Base-by-base conservation (phyloP, 73 alveolate species). In the Halteria grandinella region DNA sequence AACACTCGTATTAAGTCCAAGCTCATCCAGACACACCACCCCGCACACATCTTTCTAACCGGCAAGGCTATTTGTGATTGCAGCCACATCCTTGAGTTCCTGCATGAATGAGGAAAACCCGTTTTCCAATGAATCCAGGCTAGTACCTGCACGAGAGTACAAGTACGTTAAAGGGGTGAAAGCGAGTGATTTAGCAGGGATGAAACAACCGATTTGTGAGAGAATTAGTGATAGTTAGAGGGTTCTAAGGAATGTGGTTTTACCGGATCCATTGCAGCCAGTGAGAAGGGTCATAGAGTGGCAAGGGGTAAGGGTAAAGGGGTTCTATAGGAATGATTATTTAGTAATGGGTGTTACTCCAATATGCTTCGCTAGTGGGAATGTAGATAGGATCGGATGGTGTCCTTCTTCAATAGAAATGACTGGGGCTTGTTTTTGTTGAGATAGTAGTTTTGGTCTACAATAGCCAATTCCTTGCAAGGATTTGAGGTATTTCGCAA, bases 251-350 rank as follows among this genome's bases (percentile, higher is more conserved):
- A 58, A 87, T 15, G 92, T 86, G n/a, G 97, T 91, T 79, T 91
- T 91, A 23, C 97, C 97, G 20, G 90, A 69, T 12, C 95, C 93
- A 75, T 91, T 91, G 8, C 82, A 76, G 32, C 97, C 97, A 66
- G 84, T 82, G 40, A 91, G 62, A 27, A 91, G 79, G 45, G 79
- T 44, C 48, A 88, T 82, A 49, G 84, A 74, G 18, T 51, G 5
- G 5, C 24, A 20, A n/a, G 12, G 11, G 51, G 37, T 39, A 5
- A 60, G 10, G 28, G 8, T 18, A 8, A 60, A 23, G 43, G 37
- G 60, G 17, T 36, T 36, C n/a, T n/a, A n/a, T n/a, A n/a, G n/a
- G n/a, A n/a, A n/a, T n/a, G n/a, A n/a, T n/a, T n/a, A n/a, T n/a
- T n/a, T n/a, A n/a, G n/a, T n/a, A n/a, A n/a, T n/a, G n/a, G n/a